phyloP scores from a whole-genome alignment of 2,329 filamentous ascomycete species.

The Karstenula rhodostoma region DNA sequence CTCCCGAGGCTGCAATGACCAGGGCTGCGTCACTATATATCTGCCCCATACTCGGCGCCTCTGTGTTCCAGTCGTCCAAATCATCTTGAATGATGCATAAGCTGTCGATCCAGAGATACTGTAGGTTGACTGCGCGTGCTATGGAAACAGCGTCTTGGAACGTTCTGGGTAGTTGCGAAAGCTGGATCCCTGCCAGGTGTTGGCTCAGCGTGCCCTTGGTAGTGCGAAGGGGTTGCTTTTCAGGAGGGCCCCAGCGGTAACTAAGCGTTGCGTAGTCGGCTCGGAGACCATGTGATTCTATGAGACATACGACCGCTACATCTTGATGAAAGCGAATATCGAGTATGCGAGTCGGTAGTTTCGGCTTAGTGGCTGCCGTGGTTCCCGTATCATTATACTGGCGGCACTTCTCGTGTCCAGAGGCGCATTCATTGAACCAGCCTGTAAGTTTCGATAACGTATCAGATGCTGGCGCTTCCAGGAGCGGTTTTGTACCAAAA shows the following conservation, averaged over 20 bases:
- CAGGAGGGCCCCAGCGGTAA: slow-evolving; percentile 16
- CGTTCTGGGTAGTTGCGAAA: slow-evolving; percentile 15
- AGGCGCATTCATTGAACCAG: not conserved
- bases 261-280: slow-evolving; percentile 10
- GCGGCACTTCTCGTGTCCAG: not conserved
- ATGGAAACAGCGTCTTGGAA: slow-evolving; percentile 17
- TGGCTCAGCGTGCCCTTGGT: not conserved
- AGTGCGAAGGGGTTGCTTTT: not conserved
- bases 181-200: not conserved
- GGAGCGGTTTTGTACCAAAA: not conserved
- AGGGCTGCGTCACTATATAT: slow-evolving; percentile 21
- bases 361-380: not conserved
- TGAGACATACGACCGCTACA: not conserved
- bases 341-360: not conserved
- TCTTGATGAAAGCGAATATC: not conserved
- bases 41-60: slow-evolving; percentile 22
- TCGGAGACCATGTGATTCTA: not conserved
- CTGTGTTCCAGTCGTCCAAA: slow-evolving; percentile 19
- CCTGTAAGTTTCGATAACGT: not conserved
- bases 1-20: slow-evolving; percentile 20
- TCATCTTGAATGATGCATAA: slow-evolving; percentile 27
- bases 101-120: slow-evolving; percentile 37
- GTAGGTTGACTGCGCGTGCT: slow-evolving; percentile 23
- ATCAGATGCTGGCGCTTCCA: not conserved
- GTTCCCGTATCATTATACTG: not conserved